phyloP scores from a whole-genome alignment of 805 yeast species.

The Nakazawaea ernobii region DNA sequence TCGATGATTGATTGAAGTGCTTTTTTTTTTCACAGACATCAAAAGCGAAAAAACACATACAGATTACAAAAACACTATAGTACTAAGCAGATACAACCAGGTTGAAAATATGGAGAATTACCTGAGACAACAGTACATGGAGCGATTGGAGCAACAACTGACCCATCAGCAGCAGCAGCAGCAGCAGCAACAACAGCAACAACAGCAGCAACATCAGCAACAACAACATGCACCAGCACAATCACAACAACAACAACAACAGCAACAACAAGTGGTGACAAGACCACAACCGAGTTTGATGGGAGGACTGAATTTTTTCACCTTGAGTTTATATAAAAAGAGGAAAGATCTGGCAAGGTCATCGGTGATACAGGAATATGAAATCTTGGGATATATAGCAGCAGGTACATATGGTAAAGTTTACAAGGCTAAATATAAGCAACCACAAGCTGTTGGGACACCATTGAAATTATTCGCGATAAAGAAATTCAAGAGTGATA shows the following conservation, averaged over 20 bases:
- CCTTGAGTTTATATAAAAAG: constrained; percentile 52
- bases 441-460: constrained; percentile 1
- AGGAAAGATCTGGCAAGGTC: constrained; percentile 62
- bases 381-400: constrained; percentile 90
- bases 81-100: background rate
- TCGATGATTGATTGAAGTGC: background rate
- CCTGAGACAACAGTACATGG: constrained; percentile 11
- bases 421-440: constrained; percentile 69
- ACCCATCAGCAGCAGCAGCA: constrained; percentile 9
- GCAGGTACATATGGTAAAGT: constrained; percentile 98
- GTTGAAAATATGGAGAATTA: constrained; percentile 6
- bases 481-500: constrained; percentile 91
- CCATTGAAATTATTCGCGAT: constrained; percentile 60
- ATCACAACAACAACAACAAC: constrained; percentile 30
- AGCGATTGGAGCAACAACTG: constrained; percentile 13
- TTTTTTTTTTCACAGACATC: background rate
- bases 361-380: constrained; percentile 79
- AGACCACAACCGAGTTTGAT: constrained; percentile 45
- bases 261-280: constrained; percentile 36
- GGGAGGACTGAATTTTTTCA: constrained; percentile 49
- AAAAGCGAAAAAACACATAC: background rate
- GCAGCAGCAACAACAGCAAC: constrained; percentile 12
- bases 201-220: constrained; percentile 15
- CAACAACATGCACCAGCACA: constrained; percentile 3
- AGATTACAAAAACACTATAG: background rate